Base-by-base conservation (phyloP, 2,329 filamentous ascomycete genomes). In the Penicillium palitans region DNA sequence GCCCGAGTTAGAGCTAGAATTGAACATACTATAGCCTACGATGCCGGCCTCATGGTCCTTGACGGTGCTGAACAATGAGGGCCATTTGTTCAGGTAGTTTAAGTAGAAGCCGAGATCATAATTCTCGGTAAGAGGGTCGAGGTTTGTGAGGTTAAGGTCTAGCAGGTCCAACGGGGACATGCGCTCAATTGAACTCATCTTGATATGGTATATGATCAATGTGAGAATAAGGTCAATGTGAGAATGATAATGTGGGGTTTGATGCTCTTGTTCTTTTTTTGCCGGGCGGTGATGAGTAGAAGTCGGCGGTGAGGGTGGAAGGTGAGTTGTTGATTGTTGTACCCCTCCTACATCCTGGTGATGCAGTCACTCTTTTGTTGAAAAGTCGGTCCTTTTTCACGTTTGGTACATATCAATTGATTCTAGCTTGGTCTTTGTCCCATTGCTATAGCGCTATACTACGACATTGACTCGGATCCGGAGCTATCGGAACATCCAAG, bases 21-120 rank as follows among this genome's bases (percentile, higher is more conserved):
- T 61, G 50, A 37, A 79, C 86, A 57, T 83, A 96, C 93, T 96
- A 77, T 99, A 99, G 55, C 90, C 95, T 65, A 96, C 89, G 57
- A 98, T 93, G 62, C 92, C 89, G n/a, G 92, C 92, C 62, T 89
- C 83, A 55, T 86, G 84, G 65, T 93, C 91, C 74, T 96, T 91
- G 59, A 96, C 91, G 17, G 96, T 90, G 72, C 91, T 91, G 79
- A 97, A 98, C 44, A 98, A 84, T 27, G 92, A 89, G 1, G 95
- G 95, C 95, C 95, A 99, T 81, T 90, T 91, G 53, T 92, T 91
- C 64, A 96, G 87, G 78, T 99, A 99, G 70, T 96, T 90, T 59
- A 97, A 85, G 79, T 99, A 99, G 80, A 98, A 99, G 62, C 87
- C 86, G 64, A 96, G 84, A 74, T 96, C 92, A 80, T 98, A 99